These are phyloP conservation scores for Malus hybrid DNA, from an alignment of 331 rosid species.

Conservation along the genomic window DNA sequence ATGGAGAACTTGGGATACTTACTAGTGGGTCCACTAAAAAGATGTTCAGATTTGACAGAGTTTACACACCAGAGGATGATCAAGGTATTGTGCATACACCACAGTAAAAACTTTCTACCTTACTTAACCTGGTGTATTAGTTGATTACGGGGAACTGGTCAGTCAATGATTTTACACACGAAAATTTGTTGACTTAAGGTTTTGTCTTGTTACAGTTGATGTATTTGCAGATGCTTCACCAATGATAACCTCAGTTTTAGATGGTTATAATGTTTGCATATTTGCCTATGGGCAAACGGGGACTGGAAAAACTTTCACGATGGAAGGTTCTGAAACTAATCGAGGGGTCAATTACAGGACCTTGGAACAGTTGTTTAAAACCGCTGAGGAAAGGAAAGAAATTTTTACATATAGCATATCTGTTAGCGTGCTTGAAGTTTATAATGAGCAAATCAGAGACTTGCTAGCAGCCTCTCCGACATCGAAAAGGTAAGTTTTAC, in stretches of 20 bases:
- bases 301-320: slow-evolving; percentile 26
- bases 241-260: slow-evolving; percentile 13
- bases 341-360: slow-evolving; percentile 80
- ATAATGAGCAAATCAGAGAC: slow-evolving; percentile 75
- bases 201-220: slow-evolving; percentile 3
- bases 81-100: background rate
- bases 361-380: slow-evolving; percentile 53
- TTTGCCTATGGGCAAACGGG: slow-evolving; percentile 28
- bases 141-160: background rate
- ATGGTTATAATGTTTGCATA: slow-evolving; percentile 24
- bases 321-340: slow-evolving; percentile 55
- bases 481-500: slow-evolving; percentile 43
- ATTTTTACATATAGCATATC: slow-evolving; percentile 43
- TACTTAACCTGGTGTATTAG: background rate
- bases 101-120: background rate
- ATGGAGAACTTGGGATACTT: slow-evolving; percentile 12
- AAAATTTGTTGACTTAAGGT: background rate
- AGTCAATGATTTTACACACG: background rate
- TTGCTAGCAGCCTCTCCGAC: slow-evolving; percentile 49
- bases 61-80: slow-evolving; percentile 15
- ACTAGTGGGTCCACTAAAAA: slow-evolving; percentile 3
- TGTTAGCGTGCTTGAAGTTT: slow-evolving; percentile 79
- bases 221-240: slow-evolving; percentile 18
- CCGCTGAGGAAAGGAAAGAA: slow-evolving; percentile 55
- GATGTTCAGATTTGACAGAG: slow-evolving; percentile 8